A percentile compares a stretch with the other conserved stretches of the same genome.
Conservation (phyloP, 768 basidiomycete genomes). For the Galerina sulciceps region DNA sequence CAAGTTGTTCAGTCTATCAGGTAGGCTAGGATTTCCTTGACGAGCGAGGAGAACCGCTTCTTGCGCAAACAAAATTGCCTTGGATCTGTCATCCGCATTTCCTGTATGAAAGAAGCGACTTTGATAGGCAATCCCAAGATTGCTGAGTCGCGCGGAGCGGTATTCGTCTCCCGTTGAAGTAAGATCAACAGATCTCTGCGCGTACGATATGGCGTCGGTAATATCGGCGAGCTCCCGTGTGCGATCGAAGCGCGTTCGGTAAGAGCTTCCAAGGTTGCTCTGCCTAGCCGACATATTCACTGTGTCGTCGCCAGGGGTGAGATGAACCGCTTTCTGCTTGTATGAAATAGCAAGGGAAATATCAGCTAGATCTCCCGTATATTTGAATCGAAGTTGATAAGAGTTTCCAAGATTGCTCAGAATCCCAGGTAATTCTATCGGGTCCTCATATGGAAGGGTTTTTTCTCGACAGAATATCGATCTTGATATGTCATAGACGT, state of each 20-base stretch:
- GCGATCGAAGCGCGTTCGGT: slow-evolving; percentile 16
- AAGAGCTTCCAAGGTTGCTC: slow-evolving; percentile 6
- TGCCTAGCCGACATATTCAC: neutral
- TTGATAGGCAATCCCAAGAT: neutral
- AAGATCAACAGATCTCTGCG: neutral
- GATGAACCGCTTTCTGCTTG: slow-evolving; percentile 2
- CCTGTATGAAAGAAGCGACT: neutral
- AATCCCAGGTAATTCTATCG: neutral
- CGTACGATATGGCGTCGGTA: neutral
- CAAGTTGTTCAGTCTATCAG: slow-evolving; percentile 18
- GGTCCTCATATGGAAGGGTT: neutral
- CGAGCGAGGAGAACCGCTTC: neutral
- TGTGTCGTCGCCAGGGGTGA: neutral
- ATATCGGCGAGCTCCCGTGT: neutral
- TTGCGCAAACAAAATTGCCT: neutral
- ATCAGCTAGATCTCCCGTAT: neutral
- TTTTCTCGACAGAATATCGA: neutral
- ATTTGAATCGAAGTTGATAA: neutral
- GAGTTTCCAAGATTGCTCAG: slow-evolving; percentile 6
- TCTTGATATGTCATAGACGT: neutral
- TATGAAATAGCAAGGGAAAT: neutral
- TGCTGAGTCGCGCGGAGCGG: neutral
- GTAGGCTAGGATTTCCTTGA: neutral
- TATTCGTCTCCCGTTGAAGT: neutral
- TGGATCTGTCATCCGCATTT: neutral